Evolutionary conservation across 352 stramenopile species (phyloP).

Genomic region (Aphanomyces stellatus): DNA sequence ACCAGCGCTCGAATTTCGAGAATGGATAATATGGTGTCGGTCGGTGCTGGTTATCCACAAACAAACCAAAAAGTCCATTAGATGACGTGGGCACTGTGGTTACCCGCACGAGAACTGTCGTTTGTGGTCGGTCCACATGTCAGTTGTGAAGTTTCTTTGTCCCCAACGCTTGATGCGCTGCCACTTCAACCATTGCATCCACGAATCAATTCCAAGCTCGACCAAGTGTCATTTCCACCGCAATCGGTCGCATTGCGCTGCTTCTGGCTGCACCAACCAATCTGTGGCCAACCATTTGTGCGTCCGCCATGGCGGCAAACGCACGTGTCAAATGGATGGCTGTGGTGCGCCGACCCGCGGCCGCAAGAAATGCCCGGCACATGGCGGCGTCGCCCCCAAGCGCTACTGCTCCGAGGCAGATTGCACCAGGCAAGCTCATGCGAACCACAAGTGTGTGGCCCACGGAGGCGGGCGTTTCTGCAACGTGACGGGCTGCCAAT

Average conservation of each 20-base stretch:
- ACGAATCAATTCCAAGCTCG: slow-evolving; percentile 53
- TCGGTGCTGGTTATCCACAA: no score
- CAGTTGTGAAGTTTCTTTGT: no score
- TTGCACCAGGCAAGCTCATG: slow-evolving; percentile 5
- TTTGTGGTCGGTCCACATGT: no score
- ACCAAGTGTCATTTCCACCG: slow-evolving; percentile 29
- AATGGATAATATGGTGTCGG: no score
- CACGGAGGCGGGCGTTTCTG: slow-evolving; percentile 3
- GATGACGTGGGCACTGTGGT: no score
- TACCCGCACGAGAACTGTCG: no score
- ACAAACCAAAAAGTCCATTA: no score
- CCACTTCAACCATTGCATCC: slow-evolving; percentile 75
- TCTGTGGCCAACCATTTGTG: background rate
- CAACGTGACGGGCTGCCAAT: slow-evolving; percentile 23
- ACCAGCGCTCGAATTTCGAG: no score
- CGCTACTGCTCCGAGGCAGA: slow-evolving; percentile 7
- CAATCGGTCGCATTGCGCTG: background rate
- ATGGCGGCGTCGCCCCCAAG: background rate
- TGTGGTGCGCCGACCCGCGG: background rate
- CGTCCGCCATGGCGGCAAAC: slow-evolving; percentile 6
- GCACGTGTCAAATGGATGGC: background rate
- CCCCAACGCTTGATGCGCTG: no score
- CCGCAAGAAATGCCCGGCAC: background rate
- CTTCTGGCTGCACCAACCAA: slow-evolving; percentile 6
- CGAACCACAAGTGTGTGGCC: background rate